Conservation (phyloP, 257 asterid genomes). For the Nicotiana undulata region DNA sequence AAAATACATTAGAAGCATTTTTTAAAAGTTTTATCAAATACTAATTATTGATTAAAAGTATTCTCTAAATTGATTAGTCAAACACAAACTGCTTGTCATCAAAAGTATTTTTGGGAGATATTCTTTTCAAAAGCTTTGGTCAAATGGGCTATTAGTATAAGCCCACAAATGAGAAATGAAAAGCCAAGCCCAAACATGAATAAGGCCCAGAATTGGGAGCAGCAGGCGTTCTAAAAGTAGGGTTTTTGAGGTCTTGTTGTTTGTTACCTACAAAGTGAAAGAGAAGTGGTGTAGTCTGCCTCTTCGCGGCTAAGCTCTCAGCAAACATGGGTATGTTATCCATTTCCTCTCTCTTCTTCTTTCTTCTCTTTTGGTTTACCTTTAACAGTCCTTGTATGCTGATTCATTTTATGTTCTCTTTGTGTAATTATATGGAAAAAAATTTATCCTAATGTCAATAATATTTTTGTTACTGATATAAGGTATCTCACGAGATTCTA, state of each 20-base stretch:
- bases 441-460: too few species aligned
- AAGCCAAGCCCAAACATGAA: background rate
- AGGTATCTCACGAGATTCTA: conserved; percentile 86
- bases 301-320: background rate
- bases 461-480: background rate
- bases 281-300: background rate
- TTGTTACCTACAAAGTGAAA: background rate
- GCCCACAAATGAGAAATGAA: background rate
- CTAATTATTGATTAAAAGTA: too few species aligned
- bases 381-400: background rate
- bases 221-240: background rate
- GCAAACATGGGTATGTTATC: conserved; percentile 18
- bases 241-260: conserved; percentile 5
- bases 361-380: background rate
- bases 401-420: background rate
- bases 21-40: too few species aligned
- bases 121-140: background rate
- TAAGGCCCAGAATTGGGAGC: background rate
- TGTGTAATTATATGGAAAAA: background rate
- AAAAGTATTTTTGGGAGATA: too few species aligned
- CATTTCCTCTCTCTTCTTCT: background rate
- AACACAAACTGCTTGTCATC: too few species aligned
- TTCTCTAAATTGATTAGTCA: too few species aligned
- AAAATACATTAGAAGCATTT: too few species aligned
- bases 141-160: background rate